Evolutionary conservation across 495 filamentous ascomycete species (phyloP), one percentile per base, ranked within the genome.

Genomic region (Massariosphaeria phaeospora): DNA sequence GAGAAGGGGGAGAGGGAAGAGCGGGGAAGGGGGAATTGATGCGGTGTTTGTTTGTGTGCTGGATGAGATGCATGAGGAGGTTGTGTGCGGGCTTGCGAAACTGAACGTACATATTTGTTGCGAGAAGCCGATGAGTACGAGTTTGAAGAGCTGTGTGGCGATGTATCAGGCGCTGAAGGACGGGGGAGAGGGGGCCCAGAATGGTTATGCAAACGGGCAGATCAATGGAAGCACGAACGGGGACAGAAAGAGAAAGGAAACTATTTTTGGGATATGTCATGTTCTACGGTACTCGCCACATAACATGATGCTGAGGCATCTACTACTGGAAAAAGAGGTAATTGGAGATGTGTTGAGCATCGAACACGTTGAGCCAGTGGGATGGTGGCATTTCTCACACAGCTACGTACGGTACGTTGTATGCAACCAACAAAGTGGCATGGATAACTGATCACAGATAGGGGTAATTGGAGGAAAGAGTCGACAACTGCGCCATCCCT

Each of bases 341-440:
- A 82, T 98, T 63, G 93, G 93, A n/a, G 90, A 96, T 25, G 74
- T 95, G 8, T 70, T 95, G 18, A 88, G 84, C 11, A 73, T 97
- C 30, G 87, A 91, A 55, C 93, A 97, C 66, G 89, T 85, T 1
- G 94, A 97, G 68, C 93, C 93, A 0, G 84, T 98, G 0, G 93
- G 93, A 2, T 94, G 84, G 80, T 98, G 89, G 89, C 93, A 98
- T 69, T 98, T 96, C 65, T 74, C 84, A 0, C 93, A 98, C 70
- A 87, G 82, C 61, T 97, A 96, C 61, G 93, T 98, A 20, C 80
- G 86, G 76, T 80, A 70, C 44, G 65, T 62, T 35, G 11, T 17
- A 18, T 20, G 34, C 5, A 33, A 8, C 20, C 17, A 30, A 30
- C 27, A 10, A 15, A 12, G 27, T 30, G 21, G 13, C 5, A 20